Evolutionary conservation across 192 early-diverging fungal species (phyloP).

Genomic region (Chytriomyces hyalinus): DNA sequence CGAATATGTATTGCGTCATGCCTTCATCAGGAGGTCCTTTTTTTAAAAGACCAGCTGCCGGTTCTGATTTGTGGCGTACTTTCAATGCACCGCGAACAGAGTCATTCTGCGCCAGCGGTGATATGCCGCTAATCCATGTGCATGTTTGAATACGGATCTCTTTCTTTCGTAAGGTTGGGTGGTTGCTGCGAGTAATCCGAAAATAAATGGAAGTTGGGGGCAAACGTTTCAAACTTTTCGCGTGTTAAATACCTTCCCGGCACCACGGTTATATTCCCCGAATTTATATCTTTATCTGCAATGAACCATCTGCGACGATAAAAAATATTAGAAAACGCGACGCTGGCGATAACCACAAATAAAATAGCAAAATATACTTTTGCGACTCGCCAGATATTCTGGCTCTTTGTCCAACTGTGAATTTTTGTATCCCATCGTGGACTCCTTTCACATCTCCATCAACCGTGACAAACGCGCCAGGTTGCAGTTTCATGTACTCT

Average conservation of each 20-base stretch:
- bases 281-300: conserved; percentile 63
- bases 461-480: conserved; percentile 49
- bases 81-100: conserved; percentile 40
- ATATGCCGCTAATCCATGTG: conserved; percentile 25
- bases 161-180: conserved; percentile 16
- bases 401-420: conserved; percentile 83
- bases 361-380: conserved; percentile 47
- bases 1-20: conserved; percentile 40
- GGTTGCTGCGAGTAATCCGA: conserved; percentile 5
- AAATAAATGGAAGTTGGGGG: conserved; percentile 25
- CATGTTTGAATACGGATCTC: conserved; percentile 9
- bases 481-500: conserved; percentile 58
- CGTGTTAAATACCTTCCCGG: conserved; percentile 58
- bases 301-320: conserved; percentile 70
- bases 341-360: background rate
- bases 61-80: background rate
- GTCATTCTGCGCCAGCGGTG: conserved; percentile 22
- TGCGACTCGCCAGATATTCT: conserved; percentile 64
- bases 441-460: conserved; percentile 48
- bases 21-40: conserved; percentile 31
- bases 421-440: conserved; percentile 72
- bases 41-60: background rate
- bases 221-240: conserved; percentile 11
- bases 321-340: background rate
- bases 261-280: conserved; percentile 73